phyloP scores from a whole-genome alignment of 2,329 filamentous ascomycete species.

The Fusarium secorum region DNA sequence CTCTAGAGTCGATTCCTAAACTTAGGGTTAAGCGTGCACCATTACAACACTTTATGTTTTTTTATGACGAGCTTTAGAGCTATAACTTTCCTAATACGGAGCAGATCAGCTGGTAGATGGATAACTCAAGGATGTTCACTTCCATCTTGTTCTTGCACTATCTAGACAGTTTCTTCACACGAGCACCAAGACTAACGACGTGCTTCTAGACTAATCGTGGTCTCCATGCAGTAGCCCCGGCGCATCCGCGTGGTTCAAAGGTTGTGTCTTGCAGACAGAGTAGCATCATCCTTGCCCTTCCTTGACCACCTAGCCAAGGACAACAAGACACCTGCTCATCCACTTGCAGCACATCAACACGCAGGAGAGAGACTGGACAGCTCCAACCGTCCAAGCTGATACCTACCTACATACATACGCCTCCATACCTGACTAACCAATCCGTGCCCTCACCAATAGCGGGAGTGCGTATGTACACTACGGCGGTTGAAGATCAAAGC shows the following conservation, averaged over 20 bases:
- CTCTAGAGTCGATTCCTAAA: too few relatives aligned
- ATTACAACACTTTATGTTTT: neutral
- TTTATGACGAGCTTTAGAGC: neutral
- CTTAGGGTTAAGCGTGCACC: neutral
- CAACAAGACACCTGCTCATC: constrained; percentile 14
- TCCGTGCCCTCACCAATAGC: constrained; percentile 11
- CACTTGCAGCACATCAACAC: constrained; percentile 30
- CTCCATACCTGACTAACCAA: constrained; percentile 14
- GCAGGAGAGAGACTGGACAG: constrained; percentile 22
- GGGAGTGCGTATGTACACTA: neutral
- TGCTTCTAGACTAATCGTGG: constrained; percentile 35
- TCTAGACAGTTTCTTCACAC: neutral
- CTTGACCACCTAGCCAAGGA: neutral
- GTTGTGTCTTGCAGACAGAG: constrained; percentile 37
- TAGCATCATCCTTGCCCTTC: constrained; percentile 17
- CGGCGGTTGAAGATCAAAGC: neutral
- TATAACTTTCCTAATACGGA: neutral
- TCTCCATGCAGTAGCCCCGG: constrained; percentile 37
- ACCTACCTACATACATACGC: constrained; percentile 3
- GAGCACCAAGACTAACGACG: constrained; percentile 5
- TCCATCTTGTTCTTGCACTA: neutral
- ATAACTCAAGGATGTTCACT: neutral
- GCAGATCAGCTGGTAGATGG: neutral
- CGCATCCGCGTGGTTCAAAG: constrained; percentile 37
- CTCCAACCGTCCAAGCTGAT: neutral